These are phyloP conservation scores for Termitomyces sp. DNA, from an alignment of 768 basidiomycete species.

Conservation along the genomic window DNA sequence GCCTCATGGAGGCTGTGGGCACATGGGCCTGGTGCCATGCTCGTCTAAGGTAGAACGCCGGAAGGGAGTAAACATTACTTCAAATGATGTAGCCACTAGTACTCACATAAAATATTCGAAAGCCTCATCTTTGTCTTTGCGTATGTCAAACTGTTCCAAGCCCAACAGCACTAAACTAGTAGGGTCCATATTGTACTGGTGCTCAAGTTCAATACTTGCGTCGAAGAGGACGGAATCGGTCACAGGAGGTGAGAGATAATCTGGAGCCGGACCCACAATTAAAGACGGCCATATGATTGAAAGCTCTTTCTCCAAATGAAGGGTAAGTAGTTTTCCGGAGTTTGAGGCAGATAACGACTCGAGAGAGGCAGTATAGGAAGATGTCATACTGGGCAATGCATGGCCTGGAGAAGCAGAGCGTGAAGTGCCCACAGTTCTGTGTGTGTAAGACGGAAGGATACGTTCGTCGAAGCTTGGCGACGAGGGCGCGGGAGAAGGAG, in stretches of 20 bases:
- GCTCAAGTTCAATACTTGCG: slow-evolving; percentile 48
- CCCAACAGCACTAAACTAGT: slow-evolving; percentile 74
- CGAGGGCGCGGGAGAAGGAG: slow-evolving; percentile 55
- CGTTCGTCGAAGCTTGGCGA: slow-evolving; percentile 64
- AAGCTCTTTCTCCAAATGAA: slow-evolving; percentile 78
- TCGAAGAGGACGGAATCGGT: slow-evolving; percentile 53
- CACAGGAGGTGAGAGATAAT: slow-evolving; percentile 50
- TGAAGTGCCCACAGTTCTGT: slow-evolving; percentile 35
- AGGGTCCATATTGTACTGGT: slow-evolving; percentile 82
- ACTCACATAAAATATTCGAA: slow-evolving; percentile 81
- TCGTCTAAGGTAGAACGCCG: slow-evolving; percentile 43
- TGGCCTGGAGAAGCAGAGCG: slow-evolving; percentile 58
- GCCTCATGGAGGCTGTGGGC: slow-evolving; percentile 74
- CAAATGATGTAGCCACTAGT: background rate
- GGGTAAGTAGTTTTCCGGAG: slow-evolving; percentile 67
- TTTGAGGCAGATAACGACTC: slow-evolving; percentile 62
- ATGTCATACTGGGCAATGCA: slow-evolving; percentile 52
- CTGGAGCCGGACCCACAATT: slow-evolving; percentile 71
- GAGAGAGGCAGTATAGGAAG: slow-evolving; percentile 73
- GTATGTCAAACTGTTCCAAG: slow-evolving; percentile 70
- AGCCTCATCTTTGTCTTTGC: slow-evolving; percentile 71
- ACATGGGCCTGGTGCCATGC: slow-evolving; percentile 79
- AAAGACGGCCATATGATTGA: slow-evolving; percentile 83
- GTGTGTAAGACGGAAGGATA: slow-evolving; percentile 24
- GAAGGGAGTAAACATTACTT: background rate